Conservation (phyloP, 2,329 filamentous ascomycete species). For the Aspergillus luchuensis region DNA sequence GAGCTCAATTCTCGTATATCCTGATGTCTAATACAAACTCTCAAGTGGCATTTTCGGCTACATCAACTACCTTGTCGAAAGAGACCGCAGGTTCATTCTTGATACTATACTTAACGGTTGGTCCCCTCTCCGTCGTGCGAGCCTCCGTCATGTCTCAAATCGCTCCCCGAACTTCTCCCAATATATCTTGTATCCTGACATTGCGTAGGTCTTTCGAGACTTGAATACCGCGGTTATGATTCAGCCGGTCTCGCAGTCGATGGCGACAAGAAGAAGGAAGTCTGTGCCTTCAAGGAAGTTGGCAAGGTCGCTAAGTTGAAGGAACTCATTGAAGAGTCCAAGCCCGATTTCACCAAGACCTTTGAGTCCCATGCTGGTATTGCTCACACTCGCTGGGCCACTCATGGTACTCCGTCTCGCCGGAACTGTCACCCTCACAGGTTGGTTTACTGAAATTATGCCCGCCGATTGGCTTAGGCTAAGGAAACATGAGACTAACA, state of each 20-base stretch:
- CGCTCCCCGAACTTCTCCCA: background rate
- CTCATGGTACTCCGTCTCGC: slow-evolving; percentile 90
- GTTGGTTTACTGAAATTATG: slow-evolving; percentile 54
- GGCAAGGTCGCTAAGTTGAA: slow-evolving; percentile 98
- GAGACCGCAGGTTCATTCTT: slow-evolving; percentile 94
- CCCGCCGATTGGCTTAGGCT: too few species aligned
- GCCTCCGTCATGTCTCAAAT: background rate
- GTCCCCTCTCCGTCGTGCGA: slow-evolving; percentile 35
- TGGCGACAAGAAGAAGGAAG: slow-evolving; percentile 98
- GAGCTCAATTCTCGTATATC: background rate
- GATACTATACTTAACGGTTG: slow-evolving; percentile 94
- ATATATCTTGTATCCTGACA: background rate
- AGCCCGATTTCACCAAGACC: slow-evolving; percentile 84
- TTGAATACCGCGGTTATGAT: slow-evolving; percentile 99
- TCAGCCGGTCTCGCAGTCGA: slow-evolving; percentile 94
- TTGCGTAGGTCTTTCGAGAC: slow-evolving; percentile 76
- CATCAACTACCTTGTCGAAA: slow-evolving; percentile 99
- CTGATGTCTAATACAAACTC: slow-evolving; percentile 17
- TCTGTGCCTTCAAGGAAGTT: slow-evolving; percentile 97
- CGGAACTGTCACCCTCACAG: slow-evolving; percentile 98
- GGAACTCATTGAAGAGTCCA: slow-evolving; percentile 81
- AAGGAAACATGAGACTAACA: background rate
- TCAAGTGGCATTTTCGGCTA: slow-evolving; percentile 69
- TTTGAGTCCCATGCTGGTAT: slow-evolving; percentile 99
- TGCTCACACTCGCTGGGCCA: slow-evolving; percentile 98